Conservation (phyloP, 331 rosid genomes). For the Rosa hybrid region DNA sequence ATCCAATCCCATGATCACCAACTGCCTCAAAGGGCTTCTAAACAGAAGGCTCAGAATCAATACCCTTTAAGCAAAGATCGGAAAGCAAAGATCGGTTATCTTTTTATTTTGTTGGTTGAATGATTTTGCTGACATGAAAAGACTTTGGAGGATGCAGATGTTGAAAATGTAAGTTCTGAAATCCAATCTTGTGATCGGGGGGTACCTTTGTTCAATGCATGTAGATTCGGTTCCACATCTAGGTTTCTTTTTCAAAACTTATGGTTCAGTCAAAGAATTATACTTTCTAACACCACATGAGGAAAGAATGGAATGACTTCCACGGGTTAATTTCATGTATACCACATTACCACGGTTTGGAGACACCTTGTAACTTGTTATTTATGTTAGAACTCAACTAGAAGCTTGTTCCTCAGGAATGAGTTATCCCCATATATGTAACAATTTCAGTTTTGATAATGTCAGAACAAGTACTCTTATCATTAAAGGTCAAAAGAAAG, state of each 20-base stretch:
- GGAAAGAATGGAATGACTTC: constrained; percentile 33
- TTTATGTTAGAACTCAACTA: background rate
- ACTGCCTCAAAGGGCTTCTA: constrained; percentile 50
- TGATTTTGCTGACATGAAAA: background rate
- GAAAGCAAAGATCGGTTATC: background rate
- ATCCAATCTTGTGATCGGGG: background rate
- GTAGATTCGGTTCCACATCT: background rate
- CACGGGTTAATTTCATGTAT: background rate
- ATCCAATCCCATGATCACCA: constrained; percentile 46
- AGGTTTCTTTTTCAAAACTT: constrained; percentile 16
- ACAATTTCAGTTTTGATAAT: too few species aligned
- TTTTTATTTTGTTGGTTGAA: background rate
- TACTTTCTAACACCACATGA: constrained; percentile 25
- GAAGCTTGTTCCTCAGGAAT: too few species aligned
- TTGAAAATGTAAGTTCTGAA: background rate
- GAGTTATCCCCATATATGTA: too few species aligned
- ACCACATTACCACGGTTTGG: background rate
- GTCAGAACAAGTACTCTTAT: background rate
- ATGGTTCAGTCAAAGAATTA: constrained; percentile 38
- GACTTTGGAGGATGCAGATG: background rate
- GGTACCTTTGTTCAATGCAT: background rate
- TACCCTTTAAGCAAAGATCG: constrained; percentile 39
- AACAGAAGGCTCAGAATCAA: constrained; percentile 46
- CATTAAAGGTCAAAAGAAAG: background rate
- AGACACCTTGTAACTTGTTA: background rate